These are phyloP conservation scores for Monosporozyma aquatica DNA, from an alignment of 805 yeast species.

Conservation along the genomic window DNA sequence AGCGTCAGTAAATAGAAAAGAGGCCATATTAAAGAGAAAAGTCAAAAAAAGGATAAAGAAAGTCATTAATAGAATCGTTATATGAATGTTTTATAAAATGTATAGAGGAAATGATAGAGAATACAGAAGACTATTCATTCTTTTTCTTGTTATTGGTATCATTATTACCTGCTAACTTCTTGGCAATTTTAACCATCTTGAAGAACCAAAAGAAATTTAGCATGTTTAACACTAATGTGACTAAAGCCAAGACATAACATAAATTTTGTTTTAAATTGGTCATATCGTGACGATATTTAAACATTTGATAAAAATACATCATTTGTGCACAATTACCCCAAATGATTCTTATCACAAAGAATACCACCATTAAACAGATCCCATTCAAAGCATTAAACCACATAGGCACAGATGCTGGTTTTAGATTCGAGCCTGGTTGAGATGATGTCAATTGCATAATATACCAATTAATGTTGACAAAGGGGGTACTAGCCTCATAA, in stretches of 20 bases:
- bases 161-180: constrained; percentile 33
- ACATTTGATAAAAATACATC: constrained; percentile 41
- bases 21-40: no score
- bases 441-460: constrained; percentile 56
- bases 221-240: constrained; percentile 46
- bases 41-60: no score
- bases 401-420: constrained; percentile 38
- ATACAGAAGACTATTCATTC: no score
- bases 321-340: constrained; percentile 80
- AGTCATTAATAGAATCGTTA: no score
- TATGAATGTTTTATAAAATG: background rate
- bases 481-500: constrained; percentile 88
- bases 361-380: constrained; percentile 51
- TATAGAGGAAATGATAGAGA: background rate
- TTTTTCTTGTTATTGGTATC: constrained; percentile 1
- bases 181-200: constrained; percentile 76
- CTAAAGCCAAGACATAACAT: background rate
- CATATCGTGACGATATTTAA: constrained; percentile 34
- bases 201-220: constrained; percentile 81
- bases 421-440: constrained; percentile 31
- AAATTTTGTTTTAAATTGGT: constrained; percentile 41
- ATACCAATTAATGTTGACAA: constrained; percentile 91
- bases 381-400: constrained; percentile 60
- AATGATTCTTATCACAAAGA: constrained; percentile 67
- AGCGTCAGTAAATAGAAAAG: no score